Conservation (phyloP, 1,284 basidiomycete species). For the Leccinum pachyderme region DNA sequence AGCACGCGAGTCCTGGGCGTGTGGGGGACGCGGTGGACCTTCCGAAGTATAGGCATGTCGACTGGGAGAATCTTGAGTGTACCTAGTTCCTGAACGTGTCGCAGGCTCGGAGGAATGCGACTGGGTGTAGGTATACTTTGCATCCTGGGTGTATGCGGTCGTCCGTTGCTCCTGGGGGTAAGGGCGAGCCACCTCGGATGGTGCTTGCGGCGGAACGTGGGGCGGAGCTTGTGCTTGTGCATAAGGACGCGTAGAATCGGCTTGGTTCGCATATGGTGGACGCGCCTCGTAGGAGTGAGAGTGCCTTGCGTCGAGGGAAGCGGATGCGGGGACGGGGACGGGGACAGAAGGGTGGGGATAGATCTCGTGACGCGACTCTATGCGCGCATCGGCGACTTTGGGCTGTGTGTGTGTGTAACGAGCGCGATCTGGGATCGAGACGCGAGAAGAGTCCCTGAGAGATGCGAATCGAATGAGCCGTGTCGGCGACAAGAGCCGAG, state of each 20-base stretch:
- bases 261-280: conserved; percentile 20
- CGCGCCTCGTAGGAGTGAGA: conserved; percentile 26
- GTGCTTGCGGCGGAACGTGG: conserved; percentile 15
- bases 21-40: conserved; percentile 15
- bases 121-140: conserved; percentile 26
- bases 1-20: conserved; percentile 24
- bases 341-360: conserved; percentile 21
- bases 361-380: conserved; percentile 31
- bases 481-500: background rate
- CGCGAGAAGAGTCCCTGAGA: conserved; percentile 26
- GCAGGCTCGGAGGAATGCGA: conserved; percentile 20
- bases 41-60: conserved; percentile 21
- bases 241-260: conserved; percentile 25
- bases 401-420: conserved; percentile 23
- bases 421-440: conserved; percentile 23
- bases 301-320: conserved; percentile 23
- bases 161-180: conserved; percentile 24
- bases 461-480: conserved; percentile 11
- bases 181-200: conserved; percentile 20
- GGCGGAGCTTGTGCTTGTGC: conserved; percentile 16
- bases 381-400: conserved; percentile 22
- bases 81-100: conserved; percentile 14
- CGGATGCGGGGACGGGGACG: conserved; percentile 14
- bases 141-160: conserved; percentile 24
- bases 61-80: conserved; percentile 16